phyloP scores from a whole-genome alignment of 495 filamentous ascomycete species.

The Aspergillus sclerotioniger region DNA sequence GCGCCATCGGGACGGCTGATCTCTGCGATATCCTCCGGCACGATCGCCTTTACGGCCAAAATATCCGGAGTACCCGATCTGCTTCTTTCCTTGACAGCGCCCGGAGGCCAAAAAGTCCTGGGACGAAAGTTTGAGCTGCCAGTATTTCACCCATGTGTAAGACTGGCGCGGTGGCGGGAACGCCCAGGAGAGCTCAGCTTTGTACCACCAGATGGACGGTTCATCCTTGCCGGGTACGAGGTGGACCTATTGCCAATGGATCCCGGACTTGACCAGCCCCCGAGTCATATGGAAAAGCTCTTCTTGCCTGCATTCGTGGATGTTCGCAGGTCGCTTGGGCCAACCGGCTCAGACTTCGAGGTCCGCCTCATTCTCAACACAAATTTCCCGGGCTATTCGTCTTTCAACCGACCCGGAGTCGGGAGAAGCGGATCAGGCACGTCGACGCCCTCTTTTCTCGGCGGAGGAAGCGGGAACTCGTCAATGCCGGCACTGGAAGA shows the following conservation, averaged over 20 bases:
- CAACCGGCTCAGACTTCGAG: conserved; percentile 79
- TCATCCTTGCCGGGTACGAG: conserved; percentile 91
- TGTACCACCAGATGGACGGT: conserved; percentile 92
- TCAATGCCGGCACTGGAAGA: conserved; percentile 69
- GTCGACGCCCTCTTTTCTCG: conserved; percentile 61
- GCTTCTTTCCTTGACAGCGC: conserved; percentile 71
- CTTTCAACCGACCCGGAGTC: conserved; percentile 32
- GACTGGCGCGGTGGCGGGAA: conserved; percentile 81
- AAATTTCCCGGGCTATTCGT: conserved; percentile 49
- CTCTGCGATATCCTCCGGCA: conserved; percentile 83
- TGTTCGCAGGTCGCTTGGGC: conserved; percentile 74
- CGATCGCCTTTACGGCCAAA: conserved; percentile 91
- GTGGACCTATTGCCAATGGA: conserved; percentile 78
- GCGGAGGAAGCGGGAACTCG: conserved; percentile 51
- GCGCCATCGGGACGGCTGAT: conserved; percentile 87
- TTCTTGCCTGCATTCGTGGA: conserved; percentile 80
- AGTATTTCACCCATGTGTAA: conserved; percentile 94
- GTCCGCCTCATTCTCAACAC: conserved; percentile 72
- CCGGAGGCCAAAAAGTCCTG: conserved; percentile 72
- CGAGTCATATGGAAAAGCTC: conserved; percentile 58
- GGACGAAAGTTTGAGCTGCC: conserved; percentile 76
- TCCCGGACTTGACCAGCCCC: conserved; percentile 41
- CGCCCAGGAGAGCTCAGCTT: conserved; percentile 89
- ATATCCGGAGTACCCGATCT: conserved; percentile 93
- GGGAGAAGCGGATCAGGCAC: conserved; percentile 47